Percentiles rank a stretch among this genome's conserved stretches.
Conservation (phyloP, 768 basidiomycete genomes). For the Xerocomellus amylosporus region DNA sequence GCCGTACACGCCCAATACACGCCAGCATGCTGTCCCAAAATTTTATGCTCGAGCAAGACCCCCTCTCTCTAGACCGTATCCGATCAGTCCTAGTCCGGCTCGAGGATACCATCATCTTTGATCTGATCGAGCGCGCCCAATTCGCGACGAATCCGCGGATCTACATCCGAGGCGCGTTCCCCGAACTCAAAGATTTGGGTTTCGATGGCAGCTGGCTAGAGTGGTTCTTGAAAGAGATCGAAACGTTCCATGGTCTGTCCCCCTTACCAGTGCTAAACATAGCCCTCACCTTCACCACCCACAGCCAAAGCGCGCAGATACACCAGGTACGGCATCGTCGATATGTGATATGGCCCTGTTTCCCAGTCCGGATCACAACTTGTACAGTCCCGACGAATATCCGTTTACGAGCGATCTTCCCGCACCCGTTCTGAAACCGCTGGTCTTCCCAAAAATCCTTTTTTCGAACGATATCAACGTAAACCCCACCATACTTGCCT, state of each 20-base stretch:
- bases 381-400: conserved; percentile 91
- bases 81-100: conserved; percentile 82
- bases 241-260: conserved; percentile 86
- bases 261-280: background rate
- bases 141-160: conserved; percentile 92
- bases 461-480: conserved; percentile 80
- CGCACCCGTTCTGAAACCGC: conserved; percentile 69
- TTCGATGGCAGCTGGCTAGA: conserved; percentile 92
- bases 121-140: conserved; percentile 94
- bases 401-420: conserved; percentile 88
- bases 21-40: conserved; percentile 56
- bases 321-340: conserved; percentile 61
- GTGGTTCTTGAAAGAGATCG: conserved; percentile 96
- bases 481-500: conserved; percentile 81
- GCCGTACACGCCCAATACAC: background rate
- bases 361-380: background rate
- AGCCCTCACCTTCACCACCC: background rate
- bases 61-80: conserved; percentile 86
- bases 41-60: conserved; percentile 66
- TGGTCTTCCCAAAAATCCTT: conserved; percentile 74
- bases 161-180: conserved; percentile 76
- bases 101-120: conserved; percentile 99
- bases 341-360: background rate
- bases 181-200: conserved; percentile 68
- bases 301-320: conserved; percentile 92